Conservation (phyloP, 176 grass and related monocot species). For the Rhynchospora pubera region DNA sequence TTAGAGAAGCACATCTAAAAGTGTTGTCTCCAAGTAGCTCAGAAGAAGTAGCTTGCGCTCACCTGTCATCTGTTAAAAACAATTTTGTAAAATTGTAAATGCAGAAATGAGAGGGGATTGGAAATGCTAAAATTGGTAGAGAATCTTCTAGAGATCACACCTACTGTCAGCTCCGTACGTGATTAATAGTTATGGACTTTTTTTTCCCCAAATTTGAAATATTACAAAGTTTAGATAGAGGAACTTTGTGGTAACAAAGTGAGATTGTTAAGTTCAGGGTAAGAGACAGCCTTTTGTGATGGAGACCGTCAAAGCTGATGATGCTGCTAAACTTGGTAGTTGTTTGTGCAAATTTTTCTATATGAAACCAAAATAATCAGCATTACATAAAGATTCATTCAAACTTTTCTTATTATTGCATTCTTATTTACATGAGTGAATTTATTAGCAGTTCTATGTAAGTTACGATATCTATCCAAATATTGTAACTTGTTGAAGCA, state of each 20-base stretch:
- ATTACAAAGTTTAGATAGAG: neutral
- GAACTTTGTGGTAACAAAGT: neutral
- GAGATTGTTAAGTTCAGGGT: conserved; percentile 39
- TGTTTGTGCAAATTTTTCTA: neutral
- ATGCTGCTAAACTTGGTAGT: conserved; percentile 81
- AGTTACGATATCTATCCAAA: neutral
- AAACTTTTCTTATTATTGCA: neutral
- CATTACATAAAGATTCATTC: neutral
- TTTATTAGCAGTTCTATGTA: neutral
- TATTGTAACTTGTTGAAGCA: neutral
- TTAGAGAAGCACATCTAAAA: neutral
- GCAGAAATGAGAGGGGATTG: conserved; percentile 69
- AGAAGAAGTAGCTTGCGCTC: neutral
- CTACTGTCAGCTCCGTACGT: conserved; percentile 68
- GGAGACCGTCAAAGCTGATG: conserved; percentile 94
- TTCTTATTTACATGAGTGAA: neutral
- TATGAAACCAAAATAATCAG: neutral
- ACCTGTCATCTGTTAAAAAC: neutral
- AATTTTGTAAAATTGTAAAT: neutral
- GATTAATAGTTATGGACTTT: neutral
- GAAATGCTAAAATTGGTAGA: conserved; percentile 82
- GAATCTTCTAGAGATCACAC: conserved; percentile 66
- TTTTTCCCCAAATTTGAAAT: neutral
- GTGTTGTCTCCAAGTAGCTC: neutral
- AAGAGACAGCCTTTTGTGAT: conserved; percentile 71